phyloP scores from a whole-genome alignment of 23 red algal species.

The Rhodosorus marinus region DNA sequence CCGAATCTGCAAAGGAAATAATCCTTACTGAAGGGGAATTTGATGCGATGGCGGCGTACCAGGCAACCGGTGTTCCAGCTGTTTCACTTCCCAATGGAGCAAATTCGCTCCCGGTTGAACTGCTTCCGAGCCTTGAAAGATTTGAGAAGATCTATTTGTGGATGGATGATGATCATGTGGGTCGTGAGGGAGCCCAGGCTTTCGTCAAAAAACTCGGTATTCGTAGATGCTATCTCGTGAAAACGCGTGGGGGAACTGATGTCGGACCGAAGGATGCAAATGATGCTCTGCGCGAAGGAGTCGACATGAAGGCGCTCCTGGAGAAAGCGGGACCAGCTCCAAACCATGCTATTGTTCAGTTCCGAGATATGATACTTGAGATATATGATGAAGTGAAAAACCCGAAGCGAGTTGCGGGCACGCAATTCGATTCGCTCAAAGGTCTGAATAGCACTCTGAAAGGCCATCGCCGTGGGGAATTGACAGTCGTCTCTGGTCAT shows the following conservation, averaged over 20 bases:
- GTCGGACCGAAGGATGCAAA: slow-evolving; percentile 53
- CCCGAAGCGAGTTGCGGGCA: slow-evolving; percentile 7
- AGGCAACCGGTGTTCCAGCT: slow-evolving; percentile 55
- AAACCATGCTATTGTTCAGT: slow-evolving; percentile 49
- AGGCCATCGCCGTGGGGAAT: slow-evolving; percentile 65
- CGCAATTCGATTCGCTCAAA: slow-evolving; percentile 29
- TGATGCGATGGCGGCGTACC: slow-evolving; percentile 71
- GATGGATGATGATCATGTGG: slow-evolving; percentile 78
- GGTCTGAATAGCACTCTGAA: slow-evolving; percentile 39
- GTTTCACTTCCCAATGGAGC: slow-evolving; percentile 56
- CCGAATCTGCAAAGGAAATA: slow-evolving; percentile 15
- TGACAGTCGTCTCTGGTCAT: slow-evolving; percentile 56
- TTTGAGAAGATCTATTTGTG: slow-evolving; percentile 66
- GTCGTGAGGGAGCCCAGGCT: slow-evolving; percentile 40
- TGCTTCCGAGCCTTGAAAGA: slow-evolving; percentile 33
- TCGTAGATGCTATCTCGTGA: slow-evolving; percentile 37
- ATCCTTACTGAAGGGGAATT: slow-evolving; percentile 87
- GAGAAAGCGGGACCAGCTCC: slow-evolving; percentile 6
- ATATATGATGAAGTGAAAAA: slow-evolving; percentile 29
- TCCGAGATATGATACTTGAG: slow-evolving; percentile 45
- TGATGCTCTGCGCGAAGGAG: slow-evolving; percentile 37
- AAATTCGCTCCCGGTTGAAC: slow-evolving; percentile 17
- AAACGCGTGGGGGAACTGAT: neutral
- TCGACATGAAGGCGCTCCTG: slow-evolving; percentile 37
- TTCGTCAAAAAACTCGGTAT: slow-evolving; percentile 65